Evolutionary conservation across 129 eudicot species (phyloP).

Genomic region (sunflower (Helianthus annuus)): DNA sequence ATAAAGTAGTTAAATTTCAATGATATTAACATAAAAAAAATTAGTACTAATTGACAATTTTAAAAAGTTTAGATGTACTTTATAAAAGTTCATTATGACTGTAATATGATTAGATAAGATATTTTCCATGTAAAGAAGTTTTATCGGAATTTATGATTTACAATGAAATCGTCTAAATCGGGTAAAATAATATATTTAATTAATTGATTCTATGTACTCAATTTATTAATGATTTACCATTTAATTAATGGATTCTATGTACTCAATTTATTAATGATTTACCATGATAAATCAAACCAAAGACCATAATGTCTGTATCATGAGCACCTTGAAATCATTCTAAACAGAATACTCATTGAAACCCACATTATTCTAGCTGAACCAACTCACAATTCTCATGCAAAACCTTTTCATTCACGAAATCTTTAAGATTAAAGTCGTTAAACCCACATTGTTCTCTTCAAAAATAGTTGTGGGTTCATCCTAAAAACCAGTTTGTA

Average conservation of each 20-base stretch:
- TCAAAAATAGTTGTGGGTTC: slow-evolving; percentile 30
- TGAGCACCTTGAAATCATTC: slow-evolving; percentile 6
- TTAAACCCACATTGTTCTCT: slow-evolving; percentile 34
- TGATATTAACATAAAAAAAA: no score
- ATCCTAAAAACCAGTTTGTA: slow-evolving; percentile 24
- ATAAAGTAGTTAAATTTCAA: no score
- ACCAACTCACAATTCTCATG: slow-evolving; percentile 29
- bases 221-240: not conserved
- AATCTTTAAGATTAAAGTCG: slow-evolving; percentile 30
- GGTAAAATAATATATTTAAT: not conserved
- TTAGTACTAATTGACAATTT: no score
- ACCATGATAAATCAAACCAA: slow-evolving; percentile 18
- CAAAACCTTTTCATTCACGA: slow-evolving; percentile 26
- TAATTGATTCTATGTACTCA: not conserved
- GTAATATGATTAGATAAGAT: no score
- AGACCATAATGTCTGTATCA: slow-evolving; percentile 17
- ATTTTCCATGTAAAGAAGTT: no score
- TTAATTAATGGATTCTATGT: not conserved
- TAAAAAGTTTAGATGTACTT: no score
- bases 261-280: slow-evolving; percentile 2
- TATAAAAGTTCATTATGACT: no score
- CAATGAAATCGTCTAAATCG: not conserved
- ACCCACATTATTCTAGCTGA: slow-evolving; percentile 35
- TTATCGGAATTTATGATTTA: no score
- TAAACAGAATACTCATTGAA: slow-evolving; percentile 21